phyloP scores from a whole-genome alignment of 78 protist species.

The Dictyostelium citrinum region DNA sequence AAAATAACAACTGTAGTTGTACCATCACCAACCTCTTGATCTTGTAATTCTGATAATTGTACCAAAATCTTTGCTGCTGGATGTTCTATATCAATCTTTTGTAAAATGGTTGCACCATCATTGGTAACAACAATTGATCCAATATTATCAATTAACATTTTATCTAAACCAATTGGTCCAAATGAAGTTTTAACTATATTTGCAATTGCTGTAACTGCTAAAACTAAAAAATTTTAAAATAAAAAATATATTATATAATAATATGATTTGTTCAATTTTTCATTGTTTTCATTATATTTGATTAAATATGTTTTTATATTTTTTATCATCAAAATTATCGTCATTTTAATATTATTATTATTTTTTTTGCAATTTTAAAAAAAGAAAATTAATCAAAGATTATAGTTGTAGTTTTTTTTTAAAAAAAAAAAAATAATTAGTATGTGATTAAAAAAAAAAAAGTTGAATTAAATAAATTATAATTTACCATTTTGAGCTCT shows the following conservation, averaged over 20 bases:
- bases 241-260: too few relatives aligned
- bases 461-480: too few relatives aligned
- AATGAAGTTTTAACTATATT: slow-evolving; percentile 98
- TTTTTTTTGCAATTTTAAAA: too few relatives aligned
- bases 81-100: slow-evolving; percentile 96
- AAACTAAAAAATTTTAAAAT: slow-evolving; percentile 68
- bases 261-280: background rate
- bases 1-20: slow-evolving; percentile 99
- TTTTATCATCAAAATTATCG: too few relatives aligned
- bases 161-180: slow-evolving; percentile 99
- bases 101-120: slow-evolving; percentile 98
- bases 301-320: too few relatives aligned
- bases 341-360: too few relatives aligned
- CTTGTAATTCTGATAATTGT: slow-evolving; percentile 95
- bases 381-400: background rate
- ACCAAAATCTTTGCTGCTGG: slow-evolving; percentile 97
- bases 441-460: background rate
- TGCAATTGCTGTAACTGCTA: slow-evolving; percentile 95
- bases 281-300: background rate
- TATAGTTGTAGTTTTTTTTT: background rate
- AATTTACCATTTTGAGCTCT: slow-evolving; percentile 91
- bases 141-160: slow-evolving; percentile 99
- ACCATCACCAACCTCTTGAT: slow-evolving; percentile 95
- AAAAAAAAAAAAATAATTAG: background rate
- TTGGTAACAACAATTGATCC: slow-evolving; percentile 97